Evolutionary conservation across 2,329 filamentous ascomycete species (phyloP), one percentile per base, ranked within the genome.

Genomic region (Talaromyces sp.): DNA sequence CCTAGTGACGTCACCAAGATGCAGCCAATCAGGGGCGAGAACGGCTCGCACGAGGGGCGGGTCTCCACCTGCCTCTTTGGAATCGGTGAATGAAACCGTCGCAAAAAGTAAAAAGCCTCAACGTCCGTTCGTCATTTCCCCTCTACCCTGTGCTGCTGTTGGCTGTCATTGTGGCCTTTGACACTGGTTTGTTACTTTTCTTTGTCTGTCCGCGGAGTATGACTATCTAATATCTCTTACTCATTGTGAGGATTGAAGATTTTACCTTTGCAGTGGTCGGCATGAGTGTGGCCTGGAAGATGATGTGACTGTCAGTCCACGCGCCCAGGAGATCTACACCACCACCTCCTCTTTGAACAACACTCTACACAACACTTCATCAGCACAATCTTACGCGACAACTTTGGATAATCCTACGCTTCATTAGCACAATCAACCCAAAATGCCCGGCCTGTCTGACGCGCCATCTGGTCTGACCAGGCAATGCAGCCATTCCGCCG

Each of bases 21-120:
- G 10, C 22, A 27, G 35, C 64, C 59, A 65, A 62, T 62, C 59
- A 48, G 13, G n/a, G n/a, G 14, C 27, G 52, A 50, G 2, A 8
- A 33, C 3, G 4, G 13, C 14, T n/a, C 2, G 37, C 61, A 57
- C 50, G 61, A 35, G 61, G 37, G 48, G 50, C 37, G 13, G n/a
- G 5, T 41, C 10, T 57, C 64, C 64, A 62, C 64, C 10, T 41
- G 31, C 64, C 59, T 41, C n/a, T 43, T 58, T 47, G 11, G 43
- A 27, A 48, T 50, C 50, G 64, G 64, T 65, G 64, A 65, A 62
- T 65, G 64, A 62, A 65, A 62, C 50, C 50, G 64, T 61, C 59
- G 52, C 64, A 65, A 52, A 48, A 37, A 27, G 39, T 16, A 63
- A 63, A 63, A 63, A 41, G 50, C 50, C 61, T 63, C 50, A 62